Evolutionary conservation across 495 filamentous ascomycete species (phyloP), one percentile per base, ranked within the genome.

Genomic region (Opeltia flavorubescens): DNA sequence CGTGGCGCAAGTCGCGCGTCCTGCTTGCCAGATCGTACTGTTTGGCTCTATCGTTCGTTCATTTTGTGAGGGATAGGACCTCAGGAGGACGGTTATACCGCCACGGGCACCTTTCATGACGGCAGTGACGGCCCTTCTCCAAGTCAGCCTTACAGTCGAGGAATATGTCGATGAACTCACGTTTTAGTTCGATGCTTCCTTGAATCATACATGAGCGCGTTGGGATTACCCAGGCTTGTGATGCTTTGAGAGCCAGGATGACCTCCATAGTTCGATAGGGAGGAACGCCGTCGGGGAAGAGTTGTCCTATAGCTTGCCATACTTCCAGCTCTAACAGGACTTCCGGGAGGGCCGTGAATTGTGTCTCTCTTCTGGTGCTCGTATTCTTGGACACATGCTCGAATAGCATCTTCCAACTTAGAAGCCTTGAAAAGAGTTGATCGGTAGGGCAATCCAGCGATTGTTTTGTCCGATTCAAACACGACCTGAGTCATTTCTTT

Each of bases 401-500:
- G 76, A 58, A 98, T 96, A 0, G 88, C 93, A 52, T 95, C 87
- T 59, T 96, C 93, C 44, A 98, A 69, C 57, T 86, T 89, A 6
- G 84, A 89, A 5, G 91, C 89, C 66, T 98, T 98, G 75, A 95
- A 96, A 35, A 96, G 60, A 0, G 91, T 96, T 15, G 84, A 88
- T 21, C 84, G 78, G 56, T 91, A 94, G 0, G 89, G 91, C 46
- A 98, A 91, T 12, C 89, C 91, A 15, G 83, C 85, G 50, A 98
- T 77, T 5, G 89, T 96, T 67, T 98, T 98, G 66, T 98, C 93
- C 8, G 91, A 95, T 63, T 95, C 88, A 52, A 98, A 98, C 0
- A 96, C 93, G 58, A 79, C 80, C 53, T 82, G 79, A 31, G 91
- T 98, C 72, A 98, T 84, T 47, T 84, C 81, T 49, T 94, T 85